Percentiles rank a stretch among this genome's conserved stretches.
phyloP scores from a whole-genome alignment of 192 early-diverging fungal species.

The Physocladia obscura region DNA sequence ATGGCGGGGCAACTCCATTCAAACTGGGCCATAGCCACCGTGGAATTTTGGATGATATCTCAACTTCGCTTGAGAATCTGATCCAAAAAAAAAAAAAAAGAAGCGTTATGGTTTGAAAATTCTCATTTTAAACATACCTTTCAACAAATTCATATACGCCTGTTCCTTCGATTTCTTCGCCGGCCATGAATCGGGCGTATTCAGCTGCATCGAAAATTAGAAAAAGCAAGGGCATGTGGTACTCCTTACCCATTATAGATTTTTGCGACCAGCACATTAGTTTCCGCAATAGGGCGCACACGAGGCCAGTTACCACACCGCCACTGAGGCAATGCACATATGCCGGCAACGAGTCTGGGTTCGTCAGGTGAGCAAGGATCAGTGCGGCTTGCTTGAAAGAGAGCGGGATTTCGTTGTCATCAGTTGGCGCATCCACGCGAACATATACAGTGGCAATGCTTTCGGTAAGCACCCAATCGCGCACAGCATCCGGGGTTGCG shows the following conservation, averaged over 20 bases:
- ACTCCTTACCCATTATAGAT: slow-evolving; percentile 30
- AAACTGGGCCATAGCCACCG: slow-evolving; percentile 9
- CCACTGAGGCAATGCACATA: slow-evolving; percentile 93
- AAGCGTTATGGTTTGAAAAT: neutral
- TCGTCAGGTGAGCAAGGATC: slow-evolving; percentile 66
- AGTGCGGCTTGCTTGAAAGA: slow-evolving; percentile 70
- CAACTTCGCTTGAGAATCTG: slow-evolving; percentile 70
- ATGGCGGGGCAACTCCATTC: neutral
- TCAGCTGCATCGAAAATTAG: slow-evolving; percentile 9
- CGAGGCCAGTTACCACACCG: slow-evolving; percentile 77
- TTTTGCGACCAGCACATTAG: slow-evolving; percentile 85
- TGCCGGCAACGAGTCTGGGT: slow-evolving; percentile 63
- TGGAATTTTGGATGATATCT: slow-evolving; percentile 23
- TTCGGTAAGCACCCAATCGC: slow-evolving; percentile 30
- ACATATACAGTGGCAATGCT: slow-evolving; percentile 69
- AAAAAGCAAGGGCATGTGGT: neutral
- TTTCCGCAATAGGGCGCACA: slow-evolving; percentile 84
- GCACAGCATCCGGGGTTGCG: slow-evolving; percentile 13
- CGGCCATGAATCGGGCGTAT: slow-evolving; percentile 37
- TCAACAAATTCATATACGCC: slow-evolving; percentile 78
- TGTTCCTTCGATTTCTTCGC: slow-evolving; percentile 55
- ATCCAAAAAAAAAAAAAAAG: neutral
- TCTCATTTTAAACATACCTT: slow-evolving; percentile 5
- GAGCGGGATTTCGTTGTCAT: slow-evolving; percentile 82
- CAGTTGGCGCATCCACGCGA: slow-evolving; percentile 72